phyloP scores from a whole-genome alignment of 148 eudicot species.

The Oxyria digyna region DNA sequence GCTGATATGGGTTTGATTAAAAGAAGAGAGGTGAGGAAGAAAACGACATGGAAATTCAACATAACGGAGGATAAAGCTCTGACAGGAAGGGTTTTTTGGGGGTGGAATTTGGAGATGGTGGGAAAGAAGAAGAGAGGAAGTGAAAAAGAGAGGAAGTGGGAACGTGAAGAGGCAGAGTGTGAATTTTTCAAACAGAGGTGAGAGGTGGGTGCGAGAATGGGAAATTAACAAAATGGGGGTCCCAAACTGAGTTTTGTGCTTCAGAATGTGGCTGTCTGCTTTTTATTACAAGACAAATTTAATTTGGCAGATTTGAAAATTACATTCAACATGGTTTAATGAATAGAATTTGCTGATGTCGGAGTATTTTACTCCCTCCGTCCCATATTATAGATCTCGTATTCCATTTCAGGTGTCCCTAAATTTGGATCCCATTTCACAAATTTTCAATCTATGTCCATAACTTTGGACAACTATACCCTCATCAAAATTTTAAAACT shows the following conservation, averaged over 20 bases:
- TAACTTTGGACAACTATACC: too few relatives aligned
- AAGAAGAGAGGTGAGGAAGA: conserved; percentile 4
- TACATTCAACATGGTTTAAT: too few relatives aligned
- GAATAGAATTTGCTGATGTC: too few relatives aligned
- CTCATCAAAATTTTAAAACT: too few relatives aligned
- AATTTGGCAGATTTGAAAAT: neutral
- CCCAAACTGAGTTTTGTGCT: neutral
- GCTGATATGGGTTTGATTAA: conserved; percentile 13
- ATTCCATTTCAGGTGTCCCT: too few relatives aligned
- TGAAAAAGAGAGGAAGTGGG: neutral
- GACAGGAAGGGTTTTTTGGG: neutral
- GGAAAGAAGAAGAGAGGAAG: neutral
- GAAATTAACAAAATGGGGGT: neutral
- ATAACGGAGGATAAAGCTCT: neutral
- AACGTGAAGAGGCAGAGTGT: neutral
- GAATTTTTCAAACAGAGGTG: neutral
- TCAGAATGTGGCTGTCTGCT: neutral
- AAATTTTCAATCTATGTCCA: too few relatives aligned
- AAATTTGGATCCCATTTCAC: too few relatives aligned
- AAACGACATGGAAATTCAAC: neutral
- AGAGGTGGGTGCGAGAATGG: conserved; percentile 2
- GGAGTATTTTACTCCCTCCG: too few relatives aligned
- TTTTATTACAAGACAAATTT: neutral
- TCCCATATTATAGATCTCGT: too few relatives aligned
- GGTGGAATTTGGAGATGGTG: neutral